Percentiles rank a stretch among this genome's conserved stretches.
Evolutionary conservation across 164 flowering plant genomes (phyloP).

Genomic region (Magnolia kwangsiensis): DNA sequence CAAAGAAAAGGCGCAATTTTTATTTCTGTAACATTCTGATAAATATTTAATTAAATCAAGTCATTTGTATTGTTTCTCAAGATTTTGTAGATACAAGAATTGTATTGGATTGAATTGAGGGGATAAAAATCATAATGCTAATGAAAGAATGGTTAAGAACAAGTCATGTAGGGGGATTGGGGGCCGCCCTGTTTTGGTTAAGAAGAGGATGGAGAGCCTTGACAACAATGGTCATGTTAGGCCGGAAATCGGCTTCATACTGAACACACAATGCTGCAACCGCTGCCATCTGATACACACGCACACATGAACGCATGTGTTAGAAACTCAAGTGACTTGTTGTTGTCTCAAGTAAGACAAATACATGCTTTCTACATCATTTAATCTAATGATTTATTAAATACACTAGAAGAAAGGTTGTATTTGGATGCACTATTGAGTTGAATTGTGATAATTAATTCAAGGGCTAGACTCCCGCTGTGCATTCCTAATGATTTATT

Average conservation of each 20-base stretch:
- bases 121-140: background rate
- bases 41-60: too few relatives aligned
- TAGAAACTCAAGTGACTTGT: background rate
- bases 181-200: background rate
- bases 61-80: background rate
- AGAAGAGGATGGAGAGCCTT: constrained; percentile 45
- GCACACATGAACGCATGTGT: background rate
- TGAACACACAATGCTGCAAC: constrained; percentile 51
- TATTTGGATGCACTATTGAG: too few relatives aligned
- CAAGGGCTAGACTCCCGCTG: too few relatives aligned
- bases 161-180: background rate
- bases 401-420: too few relatives aligned
- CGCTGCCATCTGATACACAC: constrained; percentile 35
- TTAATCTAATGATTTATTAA: too few relatives aligned
- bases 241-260: constrained; percentile 46
- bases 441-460: too few relatives aligned
- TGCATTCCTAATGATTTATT: too few relatives aligned
- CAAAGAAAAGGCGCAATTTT: background rate
- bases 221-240: constrained; percentile 49
- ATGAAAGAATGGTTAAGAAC: background rate
- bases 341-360: background rate
- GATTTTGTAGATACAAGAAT: background rate
- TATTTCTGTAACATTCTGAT: background rate
- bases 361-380: too few relatives aligned
- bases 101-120: background rate